phyloP scores from a whole-genome alignment of 768 basidiomycete species.

The Lentinula aciculospora region DNA sequence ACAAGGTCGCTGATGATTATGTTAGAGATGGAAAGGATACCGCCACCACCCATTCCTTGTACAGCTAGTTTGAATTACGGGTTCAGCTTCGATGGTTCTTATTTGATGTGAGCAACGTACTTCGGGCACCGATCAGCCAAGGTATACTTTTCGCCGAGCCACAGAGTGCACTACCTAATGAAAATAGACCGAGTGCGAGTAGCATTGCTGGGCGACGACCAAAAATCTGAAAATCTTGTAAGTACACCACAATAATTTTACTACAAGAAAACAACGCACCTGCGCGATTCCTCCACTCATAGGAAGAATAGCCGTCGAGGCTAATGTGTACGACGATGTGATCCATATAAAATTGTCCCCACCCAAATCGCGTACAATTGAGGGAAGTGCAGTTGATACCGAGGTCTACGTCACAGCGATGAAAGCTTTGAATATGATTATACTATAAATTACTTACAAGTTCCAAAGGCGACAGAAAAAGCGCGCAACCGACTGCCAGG shows the following conservation, averaged over 20 bases:
- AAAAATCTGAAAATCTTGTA: neutral
- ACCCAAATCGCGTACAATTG: slow-evolving; percentile 23
- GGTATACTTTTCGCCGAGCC: slow-evolving; percentile 23
- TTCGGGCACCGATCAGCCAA: slow-evolving; percentile 23
- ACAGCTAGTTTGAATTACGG: neutral
- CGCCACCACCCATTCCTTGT: slow-evolving; percentile 4
- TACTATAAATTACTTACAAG: neutral
- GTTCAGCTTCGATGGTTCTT: neutral
- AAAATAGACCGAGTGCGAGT: slow-evolving; percentile 6
- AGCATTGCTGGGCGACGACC: neutral
- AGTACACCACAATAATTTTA: neutral
- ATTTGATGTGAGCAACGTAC: neutral
- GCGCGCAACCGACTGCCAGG: slow-evolving; percentile 18
- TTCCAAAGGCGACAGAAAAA: slow-evolving; percentile 27
- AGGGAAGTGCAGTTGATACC: slow-evolving; percentile 22
- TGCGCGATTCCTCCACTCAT: slow-evolving; percentile 24
- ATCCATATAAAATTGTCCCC: slow-evolving; percentile 21
- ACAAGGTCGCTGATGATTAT: slow-evolving; percentile 29
- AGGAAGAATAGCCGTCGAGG: slow-evolving; percentile 25
- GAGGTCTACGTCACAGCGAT: slow-evolving; percentile 12
- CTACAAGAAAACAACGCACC: slow-evolving; percentile 9
- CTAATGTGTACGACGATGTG: slow-evolving; percentile 19
- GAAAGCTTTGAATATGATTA: neutral
- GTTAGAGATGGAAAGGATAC: slow-evolving; percentile 18
- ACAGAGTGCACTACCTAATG: slow-evolving; percentile 22